Conservation (phyloP, 139 green algal species). For the Chlorella sorokiniana region DNA sequence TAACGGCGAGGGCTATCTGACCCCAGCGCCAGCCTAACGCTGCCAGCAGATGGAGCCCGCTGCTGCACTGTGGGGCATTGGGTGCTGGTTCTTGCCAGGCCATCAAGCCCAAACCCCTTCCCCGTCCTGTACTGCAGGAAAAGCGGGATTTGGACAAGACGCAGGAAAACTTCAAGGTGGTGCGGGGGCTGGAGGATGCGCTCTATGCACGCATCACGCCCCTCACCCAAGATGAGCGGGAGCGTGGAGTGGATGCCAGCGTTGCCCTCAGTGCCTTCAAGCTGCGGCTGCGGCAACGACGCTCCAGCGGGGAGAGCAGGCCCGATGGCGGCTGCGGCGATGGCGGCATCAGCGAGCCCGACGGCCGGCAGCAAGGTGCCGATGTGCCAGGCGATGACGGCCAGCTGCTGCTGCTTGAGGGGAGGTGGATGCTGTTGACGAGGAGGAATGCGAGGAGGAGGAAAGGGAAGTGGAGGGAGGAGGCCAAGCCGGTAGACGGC, state of each 20-base stretch:
- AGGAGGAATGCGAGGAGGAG: neutral
- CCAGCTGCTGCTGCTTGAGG: neutral
- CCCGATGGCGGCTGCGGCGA: neutral
- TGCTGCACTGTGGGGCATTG: too few species aligned
- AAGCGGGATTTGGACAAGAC: neutral
- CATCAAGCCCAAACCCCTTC: too few species aligned
- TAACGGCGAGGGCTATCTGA: too few species aligned
- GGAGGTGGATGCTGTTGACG: neutral
- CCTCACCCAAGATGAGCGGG: neutral
- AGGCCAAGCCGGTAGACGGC: too few species aligned
- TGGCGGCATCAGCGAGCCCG: too few species aligned
- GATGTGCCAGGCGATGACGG: neutral
- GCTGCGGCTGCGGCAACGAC: neutral
- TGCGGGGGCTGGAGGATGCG: neutral
- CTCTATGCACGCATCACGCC: neutral
- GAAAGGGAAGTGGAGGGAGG: neutral
- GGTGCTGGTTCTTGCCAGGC: too few species aligned
- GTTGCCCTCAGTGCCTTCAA: neutral
- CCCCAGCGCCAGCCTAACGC: too few species aligned
- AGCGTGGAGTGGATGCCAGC: neutral
- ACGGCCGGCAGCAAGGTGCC: neutral
- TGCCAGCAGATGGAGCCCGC: too few species aligned
- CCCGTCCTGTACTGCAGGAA: slow-evolving; percentile 22
- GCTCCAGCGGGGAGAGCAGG: neutral
- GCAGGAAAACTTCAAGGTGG: neutral